Evolutionary conservation across 2,329 filamentous ascomycete genomes (phyloP).

Genomic region (Plenodomus biglobosus): DNA sequence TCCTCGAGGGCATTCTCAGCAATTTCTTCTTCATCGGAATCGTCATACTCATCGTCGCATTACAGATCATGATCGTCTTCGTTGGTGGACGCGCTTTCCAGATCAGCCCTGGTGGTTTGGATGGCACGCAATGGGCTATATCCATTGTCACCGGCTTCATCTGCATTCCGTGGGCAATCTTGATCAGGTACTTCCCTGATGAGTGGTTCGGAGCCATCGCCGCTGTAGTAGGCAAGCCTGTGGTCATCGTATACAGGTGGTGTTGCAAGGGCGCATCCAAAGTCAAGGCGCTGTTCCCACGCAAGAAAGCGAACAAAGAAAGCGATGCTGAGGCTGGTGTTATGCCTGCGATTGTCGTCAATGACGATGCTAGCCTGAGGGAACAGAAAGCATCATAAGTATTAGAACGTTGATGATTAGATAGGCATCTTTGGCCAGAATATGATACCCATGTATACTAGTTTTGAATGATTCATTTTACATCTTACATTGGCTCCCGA

Average conservation of each 20-base stretch:
- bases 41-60: slow-evolving; percentile 59
- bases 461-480: background rate
- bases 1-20: slow-evolving; percentile 59
- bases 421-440: background rate
- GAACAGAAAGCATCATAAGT: background rate
- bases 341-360: slow-evolving; percentile 22
- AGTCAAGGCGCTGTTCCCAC: slow-evolving; percentile 20
- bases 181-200: slow-evolving; percentile 57
- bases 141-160: slow-evolving; percentile 55
- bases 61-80: slow-evolving; percentile 61
- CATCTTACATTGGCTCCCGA: no score
- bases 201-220: slow-evolving; percentile 30
- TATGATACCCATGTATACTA: background rate
- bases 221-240: slow-evolving; percentile 22
- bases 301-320: slow-evolving; percentile 15
- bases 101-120: slow-evolving; percentile 51
- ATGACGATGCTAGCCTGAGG: slow-evolving; percentile 7
- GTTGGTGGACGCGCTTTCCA: slow-evolving; percentile 59
- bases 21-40: slow-evolving; percentile 63
- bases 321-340: slow-evolving; percentile 17
- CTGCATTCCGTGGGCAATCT: slow-evolving; percentile 56
- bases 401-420: background rate
- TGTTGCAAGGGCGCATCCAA: slow-evolving; percentile 10
- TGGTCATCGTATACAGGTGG: slow-evolving; percentile 25
- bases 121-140: slow-evolving; percentile 62